Conservation (phyloP, 352 stramenopile species). For the Thraustotheca clavata region DNA sequence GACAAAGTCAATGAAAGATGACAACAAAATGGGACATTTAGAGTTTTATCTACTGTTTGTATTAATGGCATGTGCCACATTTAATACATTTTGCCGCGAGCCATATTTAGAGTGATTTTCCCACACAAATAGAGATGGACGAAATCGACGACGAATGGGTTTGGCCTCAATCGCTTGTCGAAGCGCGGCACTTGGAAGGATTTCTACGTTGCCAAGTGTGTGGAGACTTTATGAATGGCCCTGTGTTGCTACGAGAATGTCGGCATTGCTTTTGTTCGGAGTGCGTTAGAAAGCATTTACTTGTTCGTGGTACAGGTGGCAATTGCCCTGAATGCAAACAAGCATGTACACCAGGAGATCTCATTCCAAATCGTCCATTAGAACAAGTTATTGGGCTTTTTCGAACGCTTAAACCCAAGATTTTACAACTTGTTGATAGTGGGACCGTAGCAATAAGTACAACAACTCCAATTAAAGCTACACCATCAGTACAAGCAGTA, state of each 20-base stretch:
- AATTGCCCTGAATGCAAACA: conserved; percentile 78
- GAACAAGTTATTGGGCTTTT: conserved; percentile 68
- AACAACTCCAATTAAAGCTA: not conserved
- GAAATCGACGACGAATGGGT: conserved; percentile 54
- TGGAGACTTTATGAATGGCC: conserved; percentile 75
- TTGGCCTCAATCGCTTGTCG: conserved; percentile 44
- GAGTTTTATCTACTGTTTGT: too few relatives aligned
- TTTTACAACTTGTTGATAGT: conserved; percentile 36
- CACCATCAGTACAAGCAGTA: not conserved
- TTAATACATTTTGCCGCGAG: not conserved
- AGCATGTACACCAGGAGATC: conserved; percentile 40
- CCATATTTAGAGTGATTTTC: not conserved
- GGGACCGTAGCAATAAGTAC: conserved; percentile 14
- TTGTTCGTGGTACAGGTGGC: conserved; percentile 51
- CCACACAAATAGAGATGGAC: not conserved
- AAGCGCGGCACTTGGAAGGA: conserved; percentile 63
- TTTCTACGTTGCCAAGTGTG: conserved; percentile 75
- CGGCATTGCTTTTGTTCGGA: conserved; percentile 80
- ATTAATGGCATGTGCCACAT: too few relatives aligned
- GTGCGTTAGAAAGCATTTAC: conserved; percentile 71
- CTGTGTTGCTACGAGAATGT: conserved; percentile 45
- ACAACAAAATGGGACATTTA: too few relatives aligned
- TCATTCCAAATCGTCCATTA: conserved; percentile 62
- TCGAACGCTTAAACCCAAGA: conserved; percentile 51
- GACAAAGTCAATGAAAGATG: too few relatives aligned